These are phyloP conservation scores for Hypocrella siamensis DNA, from an alignment of 2,329 filamentous ascomycete genomes.

Conservation along the genomic window DNA sequence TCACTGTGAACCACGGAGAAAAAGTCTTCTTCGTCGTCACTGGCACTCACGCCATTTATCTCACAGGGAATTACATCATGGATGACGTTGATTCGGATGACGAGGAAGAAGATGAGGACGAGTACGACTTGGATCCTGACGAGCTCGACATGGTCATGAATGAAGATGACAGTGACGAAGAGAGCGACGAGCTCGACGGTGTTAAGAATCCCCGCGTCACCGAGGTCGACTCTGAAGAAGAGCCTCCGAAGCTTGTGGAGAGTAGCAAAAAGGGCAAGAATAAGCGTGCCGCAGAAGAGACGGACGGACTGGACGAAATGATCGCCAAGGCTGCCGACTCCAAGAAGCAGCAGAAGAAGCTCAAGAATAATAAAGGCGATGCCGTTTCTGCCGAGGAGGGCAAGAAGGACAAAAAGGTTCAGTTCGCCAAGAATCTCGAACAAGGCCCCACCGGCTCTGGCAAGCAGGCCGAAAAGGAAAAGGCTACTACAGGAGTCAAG, in stretches of 20 bases:
- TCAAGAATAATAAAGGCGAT: constrained; percentile 96
- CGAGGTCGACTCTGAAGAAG: constrained; percentile 68
- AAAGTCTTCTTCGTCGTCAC: constrained; percentile 82
- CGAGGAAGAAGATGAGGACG: constrained; percentile 45
- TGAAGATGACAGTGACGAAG: constrained; percentile 57
- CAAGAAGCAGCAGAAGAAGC: constrained; percentile 96
- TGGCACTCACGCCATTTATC: constrained; percentile 77
- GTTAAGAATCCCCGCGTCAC: constrained; percentile 68
- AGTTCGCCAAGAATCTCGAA: constrained; percentile 98
- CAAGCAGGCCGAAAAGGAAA: constrained; percentile 21
- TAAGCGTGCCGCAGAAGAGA: constrained; percentile 76
- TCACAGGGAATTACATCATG: constrained; percentile 93
- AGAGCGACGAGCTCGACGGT: constrained; percentile 64
- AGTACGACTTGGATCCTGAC: constrained; percentile 70
- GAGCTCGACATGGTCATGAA: constrained; percentile 60
- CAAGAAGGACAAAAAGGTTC: constrained; percentile 76
- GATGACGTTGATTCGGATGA: constrained; percentile 44
- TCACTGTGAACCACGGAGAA: constrained; percentile 80
- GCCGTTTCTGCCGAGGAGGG: constrained; percentile 48
- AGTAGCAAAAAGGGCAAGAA: constrained; percentile 64
- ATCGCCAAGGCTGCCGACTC: constrained; percentile 62
- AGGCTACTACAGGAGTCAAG: constrained; percentile 51
- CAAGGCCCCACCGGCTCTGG: constrained; percentile 75
- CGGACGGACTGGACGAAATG: constrained; percentile 62
- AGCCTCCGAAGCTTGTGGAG: constrained; percentile 44